Percentiles rank a stretch among this genome's conserved stretches.
Conservation (phyloP, 2,329 filamentous ascomycete species). For the Cadophora sp. region DNA sequence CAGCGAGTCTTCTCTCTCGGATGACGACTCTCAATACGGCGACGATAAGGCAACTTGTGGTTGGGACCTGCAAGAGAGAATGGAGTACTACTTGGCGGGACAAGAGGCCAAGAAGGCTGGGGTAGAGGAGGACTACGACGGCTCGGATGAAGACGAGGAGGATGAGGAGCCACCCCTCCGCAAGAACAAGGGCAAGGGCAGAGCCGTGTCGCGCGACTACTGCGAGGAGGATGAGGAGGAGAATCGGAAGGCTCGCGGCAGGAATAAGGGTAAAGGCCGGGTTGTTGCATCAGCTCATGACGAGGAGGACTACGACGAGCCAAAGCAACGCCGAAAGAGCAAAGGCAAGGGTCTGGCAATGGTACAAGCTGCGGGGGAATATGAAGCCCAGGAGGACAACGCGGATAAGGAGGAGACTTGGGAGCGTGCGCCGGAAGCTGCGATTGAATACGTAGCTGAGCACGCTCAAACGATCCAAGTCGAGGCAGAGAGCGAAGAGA, state of each 20-base stretch:
- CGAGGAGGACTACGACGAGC: no score
- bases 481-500: not conserved
- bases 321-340: not conserved
- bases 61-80: not conserved
- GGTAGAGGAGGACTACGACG: not conserved
- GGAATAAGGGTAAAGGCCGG: not conserved
- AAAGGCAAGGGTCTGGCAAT: not conserved
- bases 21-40: not conserved
- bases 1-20: not conserved
- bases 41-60: not conserved
- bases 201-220: not conserved
- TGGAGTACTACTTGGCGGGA: not conserved
- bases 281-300: no score
- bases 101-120: not conserved
- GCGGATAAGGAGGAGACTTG: not conserved
- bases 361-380: not conserved
- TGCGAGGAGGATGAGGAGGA: not conserved
- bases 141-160: not conserved
- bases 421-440: not conserved
- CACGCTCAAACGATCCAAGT: not conserved
- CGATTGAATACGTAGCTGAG: not conserved
- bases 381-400: no score
- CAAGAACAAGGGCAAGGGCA: not conserved
- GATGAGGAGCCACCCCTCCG: not conserved
- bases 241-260: not conserved